Base-by-base conservation (phyloP, 1,139 yeast species). In the Kodamaea alishanica region DNA sequence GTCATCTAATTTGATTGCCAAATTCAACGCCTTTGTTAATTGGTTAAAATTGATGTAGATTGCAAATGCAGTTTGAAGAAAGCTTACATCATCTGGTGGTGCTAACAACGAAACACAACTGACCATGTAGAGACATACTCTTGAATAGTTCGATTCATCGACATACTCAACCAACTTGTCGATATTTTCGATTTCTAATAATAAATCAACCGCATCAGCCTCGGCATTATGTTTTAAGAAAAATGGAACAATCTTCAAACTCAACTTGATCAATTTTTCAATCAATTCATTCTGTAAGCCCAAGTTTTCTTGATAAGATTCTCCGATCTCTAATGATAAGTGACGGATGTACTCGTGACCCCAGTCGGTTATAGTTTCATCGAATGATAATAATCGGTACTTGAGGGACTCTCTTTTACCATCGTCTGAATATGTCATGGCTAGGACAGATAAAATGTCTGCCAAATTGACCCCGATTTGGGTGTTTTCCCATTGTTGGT, bases 271-370 rank as follows among this genome's bases (percentile, higher is more conserved):
- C 49, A 94, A 70, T 35, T 74, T 77, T 9, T 58, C 60, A 26
- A 65, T 56, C 36, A 56, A 51, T 3, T 41, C 63, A 29, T 77
- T 81, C 38, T 74, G 77, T 26, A 64, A 57, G 38, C 87, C 96
- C 43, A 81, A 67, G 45, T 80, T 72, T 38, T 75, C 82, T 48
- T 79, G 81, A 62, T 82, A 87, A 39, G 85, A 84, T 56, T 85
- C 94, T 43, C 97, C 98, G 50, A 92, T 87, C 63, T 92, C 97
- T 47, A 92, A 68, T 1, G 98, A 95, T 57, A 92, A 73, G 64
- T 94, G 97, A 57, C 98, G 90, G 59, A 92, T 79, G 61, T 94
- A 92, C 62, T 92, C 98, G 60, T 94, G 98, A 32, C 98, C 99
- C 98, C 98, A 94, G 51, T 82, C 86, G 37, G 83, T 83, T 47